A percentile compares a stretch with the other conserved stretches of the same genome.
These are phyloP conservation scores for Boletus sp. DNA, from an alignment of 768 basidiomycete species.

Conservation along the genomic window DNA sequence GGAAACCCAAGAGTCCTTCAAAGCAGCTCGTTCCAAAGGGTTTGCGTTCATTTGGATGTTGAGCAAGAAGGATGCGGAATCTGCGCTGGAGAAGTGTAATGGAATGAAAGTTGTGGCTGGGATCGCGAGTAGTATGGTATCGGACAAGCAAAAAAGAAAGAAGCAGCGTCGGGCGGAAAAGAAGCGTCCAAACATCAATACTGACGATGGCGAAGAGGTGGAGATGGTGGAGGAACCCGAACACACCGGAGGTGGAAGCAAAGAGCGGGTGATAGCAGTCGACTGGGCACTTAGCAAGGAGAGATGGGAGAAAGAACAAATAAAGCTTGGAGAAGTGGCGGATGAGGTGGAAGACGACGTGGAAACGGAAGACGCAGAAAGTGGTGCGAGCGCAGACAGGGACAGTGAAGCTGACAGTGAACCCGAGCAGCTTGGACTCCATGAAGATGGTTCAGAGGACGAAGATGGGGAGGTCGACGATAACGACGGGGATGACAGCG, in stretches of 20 bases:
- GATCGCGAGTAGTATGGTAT: conserved; percentile 51
- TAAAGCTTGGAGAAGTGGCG: conserved; percentile 42
- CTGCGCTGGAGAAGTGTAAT: conserved; percentile 77
- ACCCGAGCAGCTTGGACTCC: conserved; percentile 45
- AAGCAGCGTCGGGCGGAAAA: conserved; percentile 55
- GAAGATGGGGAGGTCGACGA: conserved; percentile 33
- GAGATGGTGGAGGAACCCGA: conserved; percentile 37
- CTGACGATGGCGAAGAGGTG: conserved; percentile 35
- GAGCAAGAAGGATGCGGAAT: conserved; percentile 79
- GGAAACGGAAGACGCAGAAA: conserved; percentile 32
- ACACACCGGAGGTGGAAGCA: conserved; percentile 35
- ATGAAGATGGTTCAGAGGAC: conserved; percentile 26
- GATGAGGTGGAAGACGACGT: conserved; percentile 32
- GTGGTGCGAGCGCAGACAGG: conserved; percentile 20
- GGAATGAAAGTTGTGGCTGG: conserved; percentile 69
- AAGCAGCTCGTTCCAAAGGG: conserved; percentile 54
- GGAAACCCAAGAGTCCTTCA: conserved; percentile 12
- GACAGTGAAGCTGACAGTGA: conserved; percentile 38
- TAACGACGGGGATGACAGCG: conserved; percentile 26
- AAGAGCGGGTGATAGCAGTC: conserved; percentile 77
- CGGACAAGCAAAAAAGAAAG: conserved; percentile 68
- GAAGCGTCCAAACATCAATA: conserved; percentile 34
- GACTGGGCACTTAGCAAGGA: conserved; percentile 97
- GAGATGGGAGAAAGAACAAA: conserved; percentile 82
- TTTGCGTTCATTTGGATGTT: conserved; percentile 97